phyloP scores from a whole-genome alignment of 345 rosid species.

The Toxicodendron radicans region DNA sequence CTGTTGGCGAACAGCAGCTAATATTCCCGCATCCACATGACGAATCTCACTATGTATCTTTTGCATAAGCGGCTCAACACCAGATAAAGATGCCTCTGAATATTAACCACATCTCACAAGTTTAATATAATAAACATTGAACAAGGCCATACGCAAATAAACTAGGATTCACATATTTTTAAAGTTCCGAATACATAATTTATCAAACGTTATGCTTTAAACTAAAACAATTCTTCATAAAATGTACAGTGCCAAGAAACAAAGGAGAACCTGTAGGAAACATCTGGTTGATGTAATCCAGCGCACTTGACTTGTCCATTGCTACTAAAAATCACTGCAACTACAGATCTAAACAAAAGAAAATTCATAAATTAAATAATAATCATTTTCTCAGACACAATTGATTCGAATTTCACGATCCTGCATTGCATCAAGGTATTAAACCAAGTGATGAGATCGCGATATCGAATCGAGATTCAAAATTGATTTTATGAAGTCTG shows the following conservation, averaged over 20 bases:
- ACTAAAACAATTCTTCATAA: neutral
- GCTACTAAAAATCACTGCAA: constrained; percentile 18
- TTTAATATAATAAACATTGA: constrained; percentile 11
- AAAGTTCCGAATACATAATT: no score
- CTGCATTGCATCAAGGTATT: no score
- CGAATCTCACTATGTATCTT: constrained; percentile 92
- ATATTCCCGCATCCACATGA: constrained; percentile 88
- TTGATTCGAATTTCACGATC: neutral
- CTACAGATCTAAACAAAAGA: neutral
- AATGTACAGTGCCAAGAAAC: neutral
- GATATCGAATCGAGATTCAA: no score
- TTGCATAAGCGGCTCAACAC: constrained; percentile 97
- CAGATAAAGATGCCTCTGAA: constrained; percentile 95
- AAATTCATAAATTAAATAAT: neutral
- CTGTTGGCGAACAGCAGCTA: constrained; percentile 98
- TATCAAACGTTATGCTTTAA: neutral
- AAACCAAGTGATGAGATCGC: no score
- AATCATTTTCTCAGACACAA: no score
- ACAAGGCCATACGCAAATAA: constrained; percentile 11
- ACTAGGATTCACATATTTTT: no score
- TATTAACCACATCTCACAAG: constrained; percentile 16
- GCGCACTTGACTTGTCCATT: constrained; percentile 91
- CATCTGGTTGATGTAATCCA: constrained; percentile 99
- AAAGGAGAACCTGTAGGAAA: constrained; percentile 77
- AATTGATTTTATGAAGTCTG: no score